Conservation (phyloP, 73 alveolate species). For the Breviolum minutum region DNA sequence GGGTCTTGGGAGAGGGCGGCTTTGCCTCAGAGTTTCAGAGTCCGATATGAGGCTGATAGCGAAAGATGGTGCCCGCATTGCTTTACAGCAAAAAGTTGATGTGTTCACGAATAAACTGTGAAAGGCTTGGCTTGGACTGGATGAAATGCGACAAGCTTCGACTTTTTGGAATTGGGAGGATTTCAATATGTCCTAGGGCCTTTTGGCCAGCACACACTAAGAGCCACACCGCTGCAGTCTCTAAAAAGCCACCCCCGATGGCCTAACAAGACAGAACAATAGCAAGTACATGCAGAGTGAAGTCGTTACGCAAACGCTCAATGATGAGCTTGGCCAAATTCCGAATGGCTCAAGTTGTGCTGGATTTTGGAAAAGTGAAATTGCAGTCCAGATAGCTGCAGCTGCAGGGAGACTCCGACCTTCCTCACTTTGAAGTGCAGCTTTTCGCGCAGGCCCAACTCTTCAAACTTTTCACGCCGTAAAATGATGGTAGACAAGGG, state of each 20-base stretch:
- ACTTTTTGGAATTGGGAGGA: background rate
- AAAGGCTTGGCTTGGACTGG: no score
- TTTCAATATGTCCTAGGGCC: no score
- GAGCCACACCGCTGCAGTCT: conserved; percentile 25
- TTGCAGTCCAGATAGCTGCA: background rate
- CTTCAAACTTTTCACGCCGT: conserved; percentile 51
- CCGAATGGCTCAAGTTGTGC: no score
- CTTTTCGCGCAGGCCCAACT: conserved; percentile 75
- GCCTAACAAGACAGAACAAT: conserved; percentile 14
- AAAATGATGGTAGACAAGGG: conserved; percentile 65
- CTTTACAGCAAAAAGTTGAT: background rate
- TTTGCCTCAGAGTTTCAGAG: conserved; percentile 35
- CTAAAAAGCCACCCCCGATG: conserved; percentile 59
- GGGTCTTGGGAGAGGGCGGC: conserved; percentile 77
- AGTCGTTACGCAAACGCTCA: background rate
- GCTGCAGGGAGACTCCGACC: background rate
- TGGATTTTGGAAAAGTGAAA: no score
- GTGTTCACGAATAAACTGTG: background rate
- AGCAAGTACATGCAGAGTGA: background rate
- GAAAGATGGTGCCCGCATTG: background rate
- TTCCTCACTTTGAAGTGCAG: conserved; percentile 47
- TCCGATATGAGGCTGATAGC: no score
- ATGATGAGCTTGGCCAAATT: background rate
- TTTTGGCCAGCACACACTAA: background rate
- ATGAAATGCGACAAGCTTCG: no score